Percentiles rank a stretch among this genome's conserved stretches.
Conservation (phyloP, 768 basidiomycete genomes). For the Suillus americanus region DNA sequence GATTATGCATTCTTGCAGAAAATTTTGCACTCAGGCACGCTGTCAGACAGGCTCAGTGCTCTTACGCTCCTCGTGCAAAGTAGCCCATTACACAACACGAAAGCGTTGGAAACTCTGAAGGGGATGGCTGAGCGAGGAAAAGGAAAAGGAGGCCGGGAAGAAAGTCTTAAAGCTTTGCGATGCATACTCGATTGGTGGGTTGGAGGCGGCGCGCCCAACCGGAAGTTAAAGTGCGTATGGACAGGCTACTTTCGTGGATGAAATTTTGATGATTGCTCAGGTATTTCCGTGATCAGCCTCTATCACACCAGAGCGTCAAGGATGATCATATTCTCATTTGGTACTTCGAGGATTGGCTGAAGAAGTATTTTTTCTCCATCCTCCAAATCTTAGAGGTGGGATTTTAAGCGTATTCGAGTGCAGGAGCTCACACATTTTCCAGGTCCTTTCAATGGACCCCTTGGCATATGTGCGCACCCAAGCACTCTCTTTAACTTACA, state of each 20-base stretch:
- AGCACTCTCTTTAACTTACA: constrained; percentile 72
- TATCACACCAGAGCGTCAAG: constrained; percentile 59
- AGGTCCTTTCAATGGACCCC: constrained; percentile 83
- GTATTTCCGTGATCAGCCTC: constrained; percentile 88
- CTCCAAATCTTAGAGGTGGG: constrained; percentile 87
- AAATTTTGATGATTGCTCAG: constrained; percentile 36
- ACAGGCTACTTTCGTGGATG: background rate
- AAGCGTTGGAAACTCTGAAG: constrained; percentile 74
- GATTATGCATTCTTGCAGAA: constrained; percentile 82
- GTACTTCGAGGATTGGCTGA: constrained; percentile 97
- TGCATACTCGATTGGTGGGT: constrained; percentile 98
- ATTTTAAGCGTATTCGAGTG: background rate
- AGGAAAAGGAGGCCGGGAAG: constrained; percentile 88
- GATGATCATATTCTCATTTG: constrained; percentile 77
- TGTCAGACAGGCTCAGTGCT: constrained; percentile 89
- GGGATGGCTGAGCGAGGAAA: constrained; percentile 75
- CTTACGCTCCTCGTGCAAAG: constrained; percentile 87
- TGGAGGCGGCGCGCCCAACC: constrained; percentile 84
- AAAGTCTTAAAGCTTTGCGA: constrained; percentile 85
- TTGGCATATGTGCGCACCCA: constrained; percentile 88
- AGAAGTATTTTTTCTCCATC: constrained; percentile 93
- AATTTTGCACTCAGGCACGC: constrained; percentile 84
- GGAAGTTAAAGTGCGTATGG: constrained; percentile 76
- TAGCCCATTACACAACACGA: constrained; percentile 82
- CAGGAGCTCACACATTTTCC: constrained; percentile 8